These are phyloP conservation scores for Trichocladium antarcticum DNA, from an alignment of 495 filamentous ascomycete genomes.

Conservation along the genomic window DNA sequence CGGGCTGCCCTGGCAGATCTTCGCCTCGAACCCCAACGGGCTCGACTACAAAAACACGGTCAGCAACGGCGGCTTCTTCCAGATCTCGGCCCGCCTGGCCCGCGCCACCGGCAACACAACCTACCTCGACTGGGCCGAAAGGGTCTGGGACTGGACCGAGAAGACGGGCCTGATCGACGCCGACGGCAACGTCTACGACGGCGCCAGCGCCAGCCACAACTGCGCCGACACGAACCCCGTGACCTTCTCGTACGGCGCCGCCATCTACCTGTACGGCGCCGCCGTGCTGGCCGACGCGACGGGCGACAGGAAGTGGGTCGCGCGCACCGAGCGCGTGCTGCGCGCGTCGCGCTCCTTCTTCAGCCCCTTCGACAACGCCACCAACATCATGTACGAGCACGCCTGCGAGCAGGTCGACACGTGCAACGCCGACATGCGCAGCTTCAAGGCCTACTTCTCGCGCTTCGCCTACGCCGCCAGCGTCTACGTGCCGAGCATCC, in stretches of 20 bases:
- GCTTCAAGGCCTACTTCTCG: constrained; percentile 70
- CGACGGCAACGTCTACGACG: constrained; percentile 46
- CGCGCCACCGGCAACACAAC: constrained; percentile 53
- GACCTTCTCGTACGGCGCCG: constrained; percentile 54
- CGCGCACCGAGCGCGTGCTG: constrained; percentile 41
- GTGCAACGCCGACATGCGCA: constrained; percentile 63
- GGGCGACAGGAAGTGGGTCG: constrained; percentile 39
- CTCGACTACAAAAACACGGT: constrained; percentile 60
- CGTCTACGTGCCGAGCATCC: constrained; percentile 49
- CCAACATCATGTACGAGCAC: constrained; percentile 54
- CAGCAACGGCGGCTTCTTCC: constrained; percentile 59
- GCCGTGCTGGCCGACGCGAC: constrained; percentile 56
- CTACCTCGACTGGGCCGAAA: constrained; percentile 57
- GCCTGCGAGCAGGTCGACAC: constrained; percentile 54
- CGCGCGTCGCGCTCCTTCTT: constrained; percentile 38
- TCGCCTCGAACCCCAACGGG: constrained; percentile 61
- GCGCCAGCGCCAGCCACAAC: constrained; percentile 35
- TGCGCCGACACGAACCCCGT: constrained; percentile 37
- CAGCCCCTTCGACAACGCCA: constrained; percentile 33
- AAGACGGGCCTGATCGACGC: constrained; percentile 40
- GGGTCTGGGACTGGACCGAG: constrained; percentile 57
- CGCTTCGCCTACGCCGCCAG: constrained; percentile 61
- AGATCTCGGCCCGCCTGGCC: constrained; percentile 55
- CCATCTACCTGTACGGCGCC: constrained; percentile 55
- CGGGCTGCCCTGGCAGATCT: constrained; percentile 79